Evolutionary conservation across 495 filamentous ascomycete genomes (phyloP), one percentile per base, ranked within the genome.

Genomic region (Evansstolkia leycettana): DNA sequence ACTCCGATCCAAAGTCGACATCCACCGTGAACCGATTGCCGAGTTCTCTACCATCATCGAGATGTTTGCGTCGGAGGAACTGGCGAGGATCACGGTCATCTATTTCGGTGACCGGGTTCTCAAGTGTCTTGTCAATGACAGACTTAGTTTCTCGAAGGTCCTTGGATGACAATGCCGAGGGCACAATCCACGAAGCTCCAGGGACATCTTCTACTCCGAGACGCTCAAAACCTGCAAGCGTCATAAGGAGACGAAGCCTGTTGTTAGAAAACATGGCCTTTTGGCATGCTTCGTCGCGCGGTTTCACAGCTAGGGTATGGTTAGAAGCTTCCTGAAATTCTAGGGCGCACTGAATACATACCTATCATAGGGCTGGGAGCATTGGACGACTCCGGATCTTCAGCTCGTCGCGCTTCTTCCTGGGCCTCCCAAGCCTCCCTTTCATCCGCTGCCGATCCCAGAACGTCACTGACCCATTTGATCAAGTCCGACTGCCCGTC

Each of bases 191-290:
- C 9, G 68, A 65, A 20, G 80, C 76, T 38, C 85, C 78, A 5
- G 70, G 69, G 8, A 88, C 82, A 37, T 89, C 80, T 29, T 78
- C 65, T 12, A 62, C 52, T 2, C 80, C 76, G 3, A 85, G 60
- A 11, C 76, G 67, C 45, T 82, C 73, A 34, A 90, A 73, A 3
- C 84, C 82, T 30, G 80, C 61, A 2, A 86, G 65, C 0, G 65
- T 76, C 73, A 96, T 79, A 5, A 99, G 74, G 16, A 96, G 77
- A 17, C 89, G 80, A 6, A 96, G 75, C 48, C 85, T 78, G n/a
- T 81, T 77, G 47, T 95, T 87, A 45, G 83, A 87, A 55, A 88
- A 92, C 58, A 93, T 75, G 15, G 84, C 80, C 2, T 65, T 70
- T 31, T 78, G 76, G 26, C 75, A 67, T 18, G 73, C 65, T 28